Base-by-base conservation (phyloP, 2,329 filamentous ascomycete species). In the Macroventuria anomochaeta region DNA sequence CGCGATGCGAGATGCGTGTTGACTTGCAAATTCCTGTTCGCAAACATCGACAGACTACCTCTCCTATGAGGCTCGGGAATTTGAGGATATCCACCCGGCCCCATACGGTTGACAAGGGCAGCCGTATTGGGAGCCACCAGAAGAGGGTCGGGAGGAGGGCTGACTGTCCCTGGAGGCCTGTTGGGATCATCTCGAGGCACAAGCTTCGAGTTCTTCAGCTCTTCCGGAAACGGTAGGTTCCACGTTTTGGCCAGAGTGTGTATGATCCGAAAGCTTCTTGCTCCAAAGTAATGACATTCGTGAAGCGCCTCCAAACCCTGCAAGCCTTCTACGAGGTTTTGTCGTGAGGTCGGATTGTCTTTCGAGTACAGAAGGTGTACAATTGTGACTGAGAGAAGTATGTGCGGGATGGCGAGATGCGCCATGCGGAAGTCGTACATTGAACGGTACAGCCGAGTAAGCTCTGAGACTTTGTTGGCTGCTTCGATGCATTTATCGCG, bases 401-500 rank as follows among this genome's bases (percentile, higher is more conserved):
- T 67, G 39, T 76, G 75, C 12, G 71, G 74, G 12, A 78, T 69
- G 2, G 73, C 54, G 7, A 79, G 61, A 13, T 72, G 68, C 5
- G 76, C 72, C 2, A 74, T 70, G 36, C 78, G 73, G 31, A 80
- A 66, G 15, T 73, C 70, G 56, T 80, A 81, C 57, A 77, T 68
- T n/a, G 68, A 66, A 20, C 78, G 75, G 42, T 81, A 76, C 12
- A 73, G 67, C 31, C 73, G 73, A 53, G 77, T 68, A 4, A 81
- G 64, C 5, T 65, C 67, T 1, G 78, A 77, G 1, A 80, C 76
- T 46, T 75, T 73, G 52, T 79, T 79, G 2, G 78, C 77, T 36
- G 73, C 75, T 34, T 74, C 71, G n/a, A 80, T 80, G 71, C 88
- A 90, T 13, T 89, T 83, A 57, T 89, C 85, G 32, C 83, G 81